These are phyloP conservation scores for Monosporascus sp. DNA, from an alignment of 2,329 filamentous ascomycete species.

Conservation along the genomic window DNA sequence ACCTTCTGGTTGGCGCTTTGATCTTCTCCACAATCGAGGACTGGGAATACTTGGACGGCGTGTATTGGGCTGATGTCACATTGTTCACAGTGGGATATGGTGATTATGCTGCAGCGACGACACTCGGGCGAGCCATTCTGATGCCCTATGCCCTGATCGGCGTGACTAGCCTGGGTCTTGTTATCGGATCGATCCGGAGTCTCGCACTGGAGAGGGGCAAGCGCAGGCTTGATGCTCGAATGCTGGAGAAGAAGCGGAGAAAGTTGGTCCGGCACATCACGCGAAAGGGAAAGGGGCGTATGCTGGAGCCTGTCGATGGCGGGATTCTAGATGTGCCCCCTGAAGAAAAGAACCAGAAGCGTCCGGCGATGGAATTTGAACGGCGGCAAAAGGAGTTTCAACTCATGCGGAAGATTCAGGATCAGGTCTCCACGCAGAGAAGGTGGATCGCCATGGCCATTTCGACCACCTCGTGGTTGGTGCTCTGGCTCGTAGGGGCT, in stretches of 20 bases:
- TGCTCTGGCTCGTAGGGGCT: constrained; percentile 78
- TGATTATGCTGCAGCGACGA: constrained; percentile 44
- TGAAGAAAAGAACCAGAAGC: constrained; percentile 10
- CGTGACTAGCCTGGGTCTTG: constrained; percentile 77
- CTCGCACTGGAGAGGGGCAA: constrained; percentile 56
- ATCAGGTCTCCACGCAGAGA: constrained; percentile 57
- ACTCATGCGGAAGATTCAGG: constrained; percentile 77
- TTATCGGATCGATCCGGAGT: constrained; percentile 73
- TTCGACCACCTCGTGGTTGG: constrained; percentile 62
- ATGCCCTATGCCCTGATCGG: constrained; percentile 82
- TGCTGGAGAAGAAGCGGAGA: constrained; percentile 56
- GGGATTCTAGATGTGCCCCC: constrained; percentile 12
- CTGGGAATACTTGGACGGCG: constrained; percentile 72
- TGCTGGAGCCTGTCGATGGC: constrained; percentile 45
- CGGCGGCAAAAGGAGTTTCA: constrained; percentile 68
- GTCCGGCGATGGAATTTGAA: constrained; percentile 42
- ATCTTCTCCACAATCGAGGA: constrained; percentile 69
- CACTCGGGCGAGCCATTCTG: constrained; percentile 63
- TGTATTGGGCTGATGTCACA: constrained; percentile 76
- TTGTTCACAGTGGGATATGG: constrained; percentile 62
- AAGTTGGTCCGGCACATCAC: constrained; percentile 41
- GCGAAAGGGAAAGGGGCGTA: constrained; percentile 37
- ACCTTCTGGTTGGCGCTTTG: constrained; percentile 71
- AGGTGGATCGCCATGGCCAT: constrained; percentile 70
- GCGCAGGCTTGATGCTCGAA: constrained; percentile 48